Evolutionary conservation across 2,329 filamentous ascomycete species (phyloP), one percentile per base, ranked within the genome.

Genomic region (Torrubiellomyces zombiae): DNA sequence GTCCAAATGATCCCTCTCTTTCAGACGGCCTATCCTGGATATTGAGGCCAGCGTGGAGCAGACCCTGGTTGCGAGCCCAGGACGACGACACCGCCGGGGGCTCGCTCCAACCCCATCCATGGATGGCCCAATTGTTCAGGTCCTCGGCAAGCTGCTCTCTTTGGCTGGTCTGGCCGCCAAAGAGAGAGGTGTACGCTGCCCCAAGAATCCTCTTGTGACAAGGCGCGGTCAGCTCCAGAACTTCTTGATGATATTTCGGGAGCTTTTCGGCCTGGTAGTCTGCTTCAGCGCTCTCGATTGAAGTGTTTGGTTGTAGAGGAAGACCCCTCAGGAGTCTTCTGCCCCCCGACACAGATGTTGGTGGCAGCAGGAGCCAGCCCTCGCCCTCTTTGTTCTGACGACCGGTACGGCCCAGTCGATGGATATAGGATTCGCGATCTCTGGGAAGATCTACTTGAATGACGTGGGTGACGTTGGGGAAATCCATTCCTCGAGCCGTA

Each of bases 401-500:
- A 28, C 63, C 79, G 7, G 79, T 86, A 32, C 79, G 75, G 26
- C 78, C 78, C 20, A 83, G 56, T 30, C 78, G 70, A 48, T 83
- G 78, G 30, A 85, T 76, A 42, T 83, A 83, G 18, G 72, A 67
- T 43, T 81, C 75, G 15, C 70, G 62, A 32, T 67, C 63, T 4
- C 58, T 53, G 2, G 78, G 74, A 4, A 65, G 40, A 33, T 78
- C 74, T 10, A 80, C 43, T 40, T 85, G 78, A 30, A 85, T 72
- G 32, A 83, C 77, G 40, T 82, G 76, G n/a, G 74, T 77, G 13
- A 85, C 78, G 26, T 70, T 60, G 15, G 78, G 78, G 51, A 83
- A 83, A 45, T 86, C 79, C 74, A 86, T 82, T 36, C 79, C 79
- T 47, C 79, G 63, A 9, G 79, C 77, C 5, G 77, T 79, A 16